Conservation (phyloP, 2,329 filamentous ascomycete species). For the Emmonsia crescens region DNA sequence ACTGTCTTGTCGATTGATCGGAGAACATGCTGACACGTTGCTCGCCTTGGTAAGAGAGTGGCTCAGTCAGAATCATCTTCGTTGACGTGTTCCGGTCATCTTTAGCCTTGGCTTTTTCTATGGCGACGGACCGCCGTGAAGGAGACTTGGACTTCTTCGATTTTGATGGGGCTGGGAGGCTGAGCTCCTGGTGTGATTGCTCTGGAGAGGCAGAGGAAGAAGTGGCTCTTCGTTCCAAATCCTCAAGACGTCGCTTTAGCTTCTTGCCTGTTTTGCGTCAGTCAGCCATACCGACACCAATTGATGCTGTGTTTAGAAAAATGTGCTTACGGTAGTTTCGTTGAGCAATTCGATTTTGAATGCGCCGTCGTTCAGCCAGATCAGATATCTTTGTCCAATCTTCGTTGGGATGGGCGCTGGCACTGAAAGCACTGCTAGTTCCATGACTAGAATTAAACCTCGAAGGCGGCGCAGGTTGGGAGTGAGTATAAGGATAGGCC, state of each 20-base stretch:
- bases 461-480: slow-evolving; percentile 24
- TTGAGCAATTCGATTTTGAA: slow-evolving; percentile 96
- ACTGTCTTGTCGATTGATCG: slow-evolving; percentile 47
- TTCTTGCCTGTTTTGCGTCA: slow-evolving; percentile 45
- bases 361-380: slow-evolving; percentile 81
- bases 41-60: slow-evolving; percentile 35
- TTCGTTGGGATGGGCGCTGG: slow-evolving; percentile 88
- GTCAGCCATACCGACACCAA: background rate
- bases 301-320: too few relatives aligned
- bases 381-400: slow-evolving; percentile 99
- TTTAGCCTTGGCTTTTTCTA: slow-evolving; percentile 20
- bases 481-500: slow-evolving; percentile 18
- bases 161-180: background rate
- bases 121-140: slow-evolving; percentile 10
- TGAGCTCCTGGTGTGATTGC: slow-evolving; percentile 44
- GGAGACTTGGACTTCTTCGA: background rate
- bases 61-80: slow-evolving; percentile 21
- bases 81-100: slow-evolving; percentile 12
- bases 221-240: slow-evolving; percentile 51
- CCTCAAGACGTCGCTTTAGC: slow-evolving; percentile 56
- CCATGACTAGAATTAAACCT: slow-evolving; percentile 62
- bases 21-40: slow-evolving; percentile 45
- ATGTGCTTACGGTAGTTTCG: slow-evolving; percentile 77
- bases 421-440: slow-evolving; percentile 90
- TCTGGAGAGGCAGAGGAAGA: slow-evolving; percentile 53